Evolutionary conservation across 768 basidiomycete species (phyloP).

Genomic region (Kwoniella botswanensis): DNA sequence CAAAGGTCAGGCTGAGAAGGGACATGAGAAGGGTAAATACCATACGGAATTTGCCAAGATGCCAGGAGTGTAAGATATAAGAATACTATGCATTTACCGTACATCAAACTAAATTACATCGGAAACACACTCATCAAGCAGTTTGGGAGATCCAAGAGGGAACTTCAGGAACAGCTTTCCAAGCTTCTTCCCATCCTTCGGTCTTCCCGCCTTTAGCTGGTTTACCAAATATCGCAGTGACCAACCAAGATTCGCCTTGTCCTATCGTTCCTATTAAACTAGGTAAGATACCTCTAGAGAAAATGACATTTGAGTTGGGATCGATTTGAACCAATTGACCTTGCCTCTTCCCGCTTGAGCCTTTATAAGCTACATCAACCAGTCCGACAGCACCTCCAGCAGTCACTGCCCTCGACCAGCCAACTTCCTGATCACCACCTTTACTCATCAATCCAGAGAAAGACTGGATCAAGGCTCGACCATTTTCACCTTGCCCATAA

Average conservation of each 20-base stretch:
- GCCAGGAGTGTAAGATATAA: constrained; percentile 19
- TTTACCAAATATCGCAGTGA: constrained; percentile 70
- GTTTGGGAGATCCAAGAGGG: constrained; percentile 33
- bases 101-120: not conserved
- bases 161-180: constrained; percentile 48
- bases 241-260: constrained; percentile 65
- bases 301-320: constrained; percentile 74
- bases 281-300: constrained; percentile 70
- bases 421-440: constrained; percentile 62
- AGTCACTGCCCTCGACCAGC: constrained; percentile 64
- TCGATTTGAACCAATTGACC: constrained; percentile 68
- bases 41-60: constrained; percentile 49
- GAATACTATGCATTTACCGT: not conserved
- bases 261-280: constrained; percentile 65
- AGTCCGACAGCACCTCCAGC: constrained; percentile 70
- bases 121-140: not conserved
- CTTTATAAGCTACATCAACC: constrained; percentile 60
- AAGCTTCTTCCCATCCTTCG: constrained; percentile 39
- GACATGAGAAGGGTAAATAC: constrained; percentile 48
- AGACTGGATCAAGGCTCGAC: constrained; percentile 66
- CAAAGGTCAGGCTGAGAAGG: constrained; percentile 41
- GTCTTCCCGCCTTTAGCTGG: constrained; percentile 54
- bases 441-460: constrained; percentile 61
- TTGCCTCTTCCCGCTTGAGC: constrained; percentile 41
- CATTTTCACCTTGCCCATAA: constrained; percentile 70